phyloP scores from a whole-genome alignment of 768 basidiomycete species.

The Lactarius vividus region DNA sequence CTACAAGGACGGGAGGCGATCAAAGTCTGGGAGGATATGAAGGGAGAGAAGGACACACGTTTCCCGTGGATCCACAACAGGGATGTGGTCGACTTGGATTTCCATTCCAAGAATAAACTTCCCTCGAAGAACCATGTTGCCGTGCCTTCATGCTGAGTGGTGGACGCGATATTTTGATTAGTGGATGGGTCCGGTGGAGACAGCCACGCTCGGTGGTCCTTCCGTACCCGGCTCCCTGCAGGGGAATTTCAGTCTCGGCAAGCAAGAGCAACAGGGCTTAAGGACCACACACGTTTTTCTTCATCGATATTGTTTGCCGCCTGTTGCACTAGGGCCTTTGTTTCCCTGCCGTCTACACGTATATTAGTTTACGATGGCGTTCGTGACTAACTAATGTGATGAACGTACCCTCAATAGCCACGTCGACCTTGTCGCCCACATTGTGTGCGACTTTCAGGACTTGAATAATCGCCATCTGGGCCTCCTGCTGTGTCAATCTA shows the following conservation, averaged over 20 bases:
- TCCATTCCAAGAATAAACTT: neutral
- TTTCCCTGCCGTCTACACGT: neutral
- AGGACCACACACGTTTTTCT: neutral
- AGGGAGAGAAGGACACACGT: neutral
- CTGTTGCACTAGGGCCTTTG: neutral
- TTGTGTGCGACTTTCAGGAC: neutral
- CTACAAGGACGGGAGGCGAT: neutral
- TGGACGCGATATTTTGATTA: neutral
- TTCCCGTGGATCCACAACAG: conserved; percentile 8
- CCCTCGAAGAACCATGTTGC: neutral
- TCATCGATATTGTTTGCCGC: neutral
- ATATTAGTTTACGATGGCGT: neutral
- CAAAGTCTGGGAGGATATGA: neutral
- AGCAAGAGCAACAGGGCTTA: neutral
- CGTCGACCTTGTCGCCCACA: neutral
- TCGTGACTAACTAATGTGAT: neutral
- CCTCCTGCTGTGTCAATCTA: neutral
- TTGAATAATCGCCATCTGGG: neutral
- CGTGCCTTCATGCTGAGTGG: neutral
- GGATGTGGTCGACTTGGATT: neutral
- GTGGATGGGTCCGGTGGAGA: neutral
- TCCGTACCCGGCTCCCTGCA: neutral
- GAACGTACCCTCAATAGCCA: neutral
- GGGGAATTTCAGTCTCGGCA: neutral
- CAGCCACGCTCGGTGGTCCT: neutral